Percentiles rank a stretch among this genome's conserved stretches.
Conservation (phyloP, 495 filamentous ascomycete species). For the Letharia columbiana region DNA sequence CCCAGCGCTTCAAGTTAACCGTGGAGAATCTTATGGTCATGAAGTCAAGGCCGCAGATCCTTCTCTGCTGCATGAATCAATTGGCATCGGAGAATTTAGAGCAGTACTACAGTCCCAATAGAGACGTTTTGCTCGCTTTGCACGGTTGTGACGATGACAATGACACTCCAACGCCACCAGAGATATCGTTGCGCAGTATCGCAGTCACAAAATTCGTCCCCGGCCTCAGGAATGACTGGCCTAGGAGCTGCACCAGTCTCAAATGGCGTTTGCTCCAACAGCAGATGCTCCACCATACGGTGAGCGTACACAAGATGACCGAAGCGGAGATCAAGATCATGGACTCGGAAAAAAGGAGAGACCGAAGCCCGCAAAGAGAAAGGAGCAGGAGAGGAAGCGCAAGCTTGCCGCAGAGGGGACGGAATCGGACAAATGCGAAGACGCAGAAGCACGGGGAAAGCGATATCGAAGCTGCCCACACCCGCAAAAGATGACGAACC, state of each 20-base stretch:
- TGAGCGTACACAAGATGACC: no score
- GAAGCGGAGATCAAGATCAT: no score
- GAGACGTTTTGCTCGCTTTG: background rate
- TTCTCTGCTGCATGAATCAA: no score
- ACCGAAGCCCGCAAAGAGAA: no score
- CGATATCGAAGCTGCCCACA: no score
- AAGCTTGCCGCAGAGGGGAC: background rate
- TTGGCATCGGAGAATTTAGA: background rate
- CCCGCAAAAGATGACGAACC: no score
- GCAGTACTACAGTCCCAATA: background rate
- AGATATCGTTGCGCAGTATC: background rate
- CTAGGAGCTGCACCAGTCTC: no score
- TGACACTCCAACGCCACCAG: background rate
- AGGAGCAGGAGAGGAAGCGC: no score
- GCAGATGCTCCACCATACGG: background rate
- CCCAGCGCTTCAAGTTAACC: background rate
- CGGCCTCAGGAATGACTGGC: background rate
- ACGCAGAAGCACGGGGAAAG: background rate
- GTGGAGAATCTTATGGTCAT: no score
- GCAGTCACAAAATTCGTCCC: background rate
- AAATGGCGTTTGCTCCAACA: background rate
- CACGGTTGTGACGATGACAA: background rate
- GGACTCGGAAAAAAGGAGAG: no score
- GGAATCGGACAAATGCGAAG: background rate
- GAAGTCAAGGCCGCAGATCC: no score